phyloP scores from a whole-genome alignment of 148 eudicot genomes.

The Rheum nobile region DNA sequence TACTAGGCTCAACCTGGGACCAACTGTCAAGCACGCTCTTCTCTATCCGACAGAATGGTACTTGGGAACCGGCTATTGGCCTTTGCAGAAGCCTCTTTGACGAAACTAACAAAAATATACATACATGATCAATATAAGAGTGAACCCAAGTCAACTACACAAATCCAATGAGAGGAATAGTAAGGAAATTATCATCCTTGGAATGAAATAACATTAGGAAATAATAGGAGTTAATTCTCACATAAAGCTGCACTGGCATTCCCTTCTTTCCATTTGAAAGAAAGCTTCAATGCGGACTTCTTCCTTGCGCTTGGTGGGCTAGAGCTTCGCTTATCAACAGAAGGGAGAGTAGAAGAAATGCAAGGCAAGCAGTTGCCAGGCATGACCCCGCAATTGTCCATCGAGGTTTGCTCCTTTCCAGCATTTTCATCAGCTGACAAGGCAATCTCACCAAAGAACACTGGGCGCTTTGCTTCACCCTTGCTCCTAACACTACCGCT shows the following conservation, averaged over 20 bases:
- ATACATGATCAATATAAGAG: background rate
- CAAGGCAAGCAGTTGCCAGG: slow-evolving; percentile 82
- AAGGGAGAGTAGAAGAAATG: slow-evolving; percentile 31
- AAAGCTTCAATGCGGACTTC: slow-evolving; percentile 44
- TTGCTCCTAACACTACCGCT: slow-evolving; percentile 38
- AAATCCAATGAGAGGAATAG: background rate
- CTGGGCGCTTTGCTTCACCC: slow-evolving; percentile 38
- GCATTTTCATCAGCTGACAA: slow-evolving; percentile 42
- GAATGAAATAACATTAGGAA: background rate
- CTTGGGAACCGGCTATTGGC: slow-evolving; percentile 94
- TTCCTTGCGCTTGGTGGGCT: slow-evolving; percentile 65
- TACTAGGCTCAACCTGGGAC: slow-evolving; percentile 64
- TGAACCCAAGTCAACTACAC: background rate
- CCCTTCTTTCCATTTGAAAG: slow-evolving; percentile 88
- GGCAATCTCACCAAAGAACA: slow-evolving; percentile 48
- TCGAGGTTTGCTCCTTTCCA: slow-evolving; percentile 37
- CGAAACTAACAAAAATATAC: slow-evolving; percentile 40
- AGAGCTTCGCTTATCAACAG: slow-evolving; percentile 66
- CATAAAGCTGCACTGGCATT: slow-evolving; percentile 39
- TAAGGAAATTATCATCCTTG: background rate
- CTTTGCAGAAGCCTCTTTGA: slow-evolving; percentile 70
- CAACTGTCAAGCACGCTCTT: slow-evolving; percentile 71
- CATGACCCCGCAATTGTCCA: slow-evolving; percentile 68
- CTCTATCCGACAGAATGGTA: slow-evolving; percentile 67
- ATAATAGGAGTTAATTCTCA: slow-evolving; percentile 23